Percentiles rank a stretch among this genome's conserved stretches.
Conservation (phyloP, 2,329 filamentous ascomycete species). For the Neoascochyta sp. region DNA sequence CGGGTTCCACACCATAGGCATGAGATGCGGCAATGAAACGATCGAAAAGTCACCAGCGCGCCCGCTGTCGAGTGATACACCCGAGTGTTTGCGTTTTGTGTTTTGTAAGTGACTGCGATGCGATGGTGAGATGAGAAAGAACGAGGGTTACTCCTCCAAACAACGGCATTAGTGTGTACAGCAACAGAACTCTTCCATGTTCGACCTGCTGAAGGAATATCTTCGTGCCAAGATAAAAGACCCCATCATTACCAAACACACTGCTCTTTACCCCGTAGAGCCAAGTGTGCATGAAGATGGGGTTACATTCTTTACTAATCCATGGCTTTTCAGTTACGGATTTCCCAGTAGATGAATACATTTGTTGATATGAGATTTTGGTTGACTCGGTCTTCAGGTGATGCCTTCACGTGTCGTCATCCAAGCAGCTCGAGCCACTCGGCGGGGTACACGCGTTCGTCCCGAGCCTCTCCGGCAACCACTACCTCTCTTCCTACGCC, state of each 20-base stretch:
- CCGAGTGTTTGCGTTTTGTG: conserved; percentile 8
- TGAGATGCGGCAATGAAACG: conserved; percentile 39
- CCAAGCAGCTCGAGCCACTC: conserved; percentile 5
- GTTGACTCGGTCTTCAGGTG: conserved; percentile 6
- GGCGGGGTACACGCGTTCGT: conserved; percentile 18
- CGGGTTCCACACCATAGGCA: conserved; percentile 33
- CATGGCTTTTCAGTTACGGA: conserved; percentile 5
- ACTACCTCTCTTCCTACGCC: conserved; percentile 1
- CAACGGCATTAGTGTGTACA: conserved; percentile 69
- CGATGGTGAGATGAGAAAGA: conserved; percentile 5
- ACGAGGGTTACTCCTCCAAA: conserved; percentile 15
- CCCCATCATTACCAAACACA: conserved; percentile 65
- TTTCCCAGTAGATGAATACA: neutral
- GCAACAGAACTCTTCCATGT: conserved; percentile 58
- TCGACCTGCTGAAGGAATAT: conserved; percentile 63
- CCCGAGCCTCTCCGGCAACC: no score
- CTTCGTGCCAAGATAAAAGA: conserved; percentile 60
- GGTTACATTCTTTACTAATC: conserved; percentile 48
- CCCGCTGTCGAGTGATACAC: conserved; percentile 23
- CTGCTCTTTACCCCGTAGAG: conserved; percentile 50
- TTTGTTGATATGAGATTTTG: neutral
- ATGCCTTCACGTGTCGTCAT: conserved; percentile 10
- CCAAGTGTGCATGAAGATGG: conserved; percentile 62
- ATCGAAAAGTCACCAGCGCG: conserved; percentile 33
- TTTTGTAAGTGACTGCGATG: conserved; percentile 11